A percentile compares a stretch with the other conserved stretches of the same genome.
Evolutionary conservation across 2,329 filamentous ascomycete genomes (phyloP).

Genomic region (Neobulgaria alba): DNA sequence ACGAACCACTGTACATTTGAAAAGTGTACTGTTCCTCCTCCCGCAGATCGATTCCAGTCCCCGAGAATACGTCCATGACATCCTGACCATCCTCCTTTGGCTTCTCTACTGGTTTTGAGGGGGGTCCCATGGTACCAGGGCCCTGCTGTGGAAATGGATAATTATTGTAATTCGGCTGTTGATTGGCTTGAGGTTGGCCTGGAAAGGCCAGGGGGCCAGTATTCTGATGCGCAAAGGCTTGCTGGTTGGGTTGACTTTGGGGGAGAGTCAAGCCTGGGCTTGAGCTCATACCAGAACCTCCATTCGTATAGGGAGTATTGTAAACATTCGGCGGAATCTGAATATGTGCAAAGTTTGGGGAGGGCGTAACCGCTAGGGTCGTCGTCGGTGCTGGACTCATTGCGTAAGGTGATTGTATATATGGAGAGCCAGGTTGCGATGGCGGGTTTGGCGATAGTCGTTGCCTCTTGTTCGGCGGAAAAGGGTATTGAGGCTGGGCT

Average conservation of each 20-base stretch:
- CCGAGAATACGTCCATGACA: slow-evolving; percentile 73
- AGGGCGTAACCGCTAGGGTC: slow-evolving; percentile 17
- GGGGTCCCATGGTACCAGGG: slow-evolving; percentile 44
- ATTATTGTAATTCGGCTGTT: slow-evolving; percentile 9
- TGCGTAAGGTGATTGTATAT: slow-evolving; percentile 43
- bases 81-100: slow-evolving; percentile 51
- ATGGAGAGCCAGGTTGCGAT: slow-evolving; percentile 59
- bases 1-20: slow-evolving; percentile 47
- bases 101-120: slow-evolving; percentile 50
- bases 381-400: slow-evolving; percentile 36
- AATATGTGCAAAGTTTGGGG: slow-evolving; percentile 27
- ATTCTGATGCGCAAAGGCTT: slow-evolving; percentile 16
- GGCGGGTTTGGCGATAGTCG: slow-evolving; percentile 60
- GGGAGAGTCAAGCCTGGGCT: slow-evolving; percentile 19
- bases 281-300: slow-evolving; percentile 20
- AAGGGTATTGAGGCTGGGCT: slow-evolving; percentile 45
- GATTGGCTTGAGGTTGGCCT: slow-evolving; percentile 12
- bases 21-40: slow-evolving; percentile 80
- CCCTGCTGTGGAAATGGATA: slow-evolving; percentile 29
- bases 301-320: slow-evolving; percentile 29
- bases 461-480: slow-evolving; percentile 66
- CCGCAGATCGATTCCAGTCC: slow-evolving; percentile 77
- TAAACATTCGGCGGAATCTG: slow-evolving; percentile 25
- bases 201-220: slow-evolving; percentile 20
- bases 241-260: slow-evolving; percentile 20